Evolutionary conservation across 108 stramenopile species (phyloP), one percentile per base, ranked within the genome.

Genomic region (Conticribra guillardii): DNA sequence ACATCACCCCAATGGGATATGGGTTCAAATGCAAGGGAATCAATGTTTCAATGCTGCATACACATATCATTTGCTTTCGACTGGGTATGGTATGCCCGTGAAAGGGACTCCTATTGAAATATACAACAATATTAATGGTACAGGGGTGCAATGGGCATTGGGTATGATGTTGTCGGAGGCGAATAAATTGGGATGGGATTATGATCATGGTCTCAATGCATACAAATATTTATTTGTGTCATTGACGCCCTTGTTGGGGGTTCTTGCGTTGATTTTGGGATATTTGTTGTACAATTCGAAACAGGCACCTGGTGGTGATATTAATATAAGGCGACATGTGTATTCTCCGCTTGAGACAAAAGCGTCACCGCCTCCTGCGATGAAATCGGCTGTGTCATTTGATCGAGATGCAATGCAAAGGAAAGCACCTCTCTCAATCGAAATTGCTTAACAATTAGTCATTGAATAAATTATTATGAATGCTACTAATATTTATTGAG

Each of bases 151-250:
- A 32, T 97, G 97, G 97, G 89, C 95, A 14, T 73, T 96, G 16
- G 97, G 97, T 11, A 81, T 92, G 54, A 96, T 96, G 89, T 55
- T 98, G 27, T 96, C 94, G 54, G 97, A 98, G 78, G 95, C 93
- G 54, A 96, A 96, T 68, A 90, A 79, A 33, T 46, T 59, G 17
- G 28, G 49, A n/a, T 50, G 28, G 5, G 2, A 19, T 18, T 34
- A 30, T 1, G 16, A 64, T 11, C 17, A 52, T 23, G 53, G 3
- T 8, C 2, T 3, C 24, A 26, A 54, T 54, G 21, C 22, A 7
- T 21, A 51, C 30, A n/a, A 29, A 14, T 19, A 32, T 30, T 2
- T 64, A 21, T 50, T 64, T 16, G 45, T 27, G 15, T 41, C 37
- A 11, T 41, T 41, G 37, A 46, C 30, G 29, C 26, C 46, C 32